Evolutionary conservation across 164 flowering plant genomes (phyloP).

Genomic region (Dillenia turbinata): DNA sequence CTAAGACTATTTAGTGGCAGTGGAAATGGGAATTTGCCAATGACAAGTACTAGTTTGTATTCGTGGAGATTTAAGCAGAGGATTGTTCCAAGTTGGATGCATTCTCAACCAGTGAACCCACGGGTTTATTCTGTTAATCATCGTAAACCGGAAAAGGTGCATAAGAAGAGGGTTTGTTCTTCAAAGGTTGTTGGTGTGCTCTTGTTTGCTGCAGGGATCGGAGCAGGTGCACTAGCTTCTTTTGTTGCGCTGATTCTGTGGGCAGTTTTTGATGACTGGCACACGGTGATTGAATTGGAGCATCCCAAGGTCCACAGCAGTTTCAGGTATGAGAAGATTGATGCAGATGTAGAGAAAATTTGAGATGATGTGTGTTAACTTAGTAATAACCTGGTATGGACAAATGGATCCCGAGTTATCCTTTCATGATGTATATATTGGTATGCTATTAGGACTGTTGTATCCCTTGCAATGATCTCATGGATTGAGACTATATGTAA

Average conservation of each 20-base stretch:
- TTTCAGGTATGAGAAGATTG: slow-evolving; percentile 49
- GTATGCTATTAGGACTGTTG: no score
- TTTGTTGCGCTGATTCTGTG: slow-evolving; percentile 47
- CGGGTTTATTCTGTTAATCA: slow-evolving; percentile 6
- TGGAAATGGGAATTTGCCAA: slow-evolving; percentile 38
- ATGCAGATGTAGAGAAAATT: slow-evolving; percentile 33
- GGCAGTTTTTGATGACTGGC: slow-evolving; percentile 43
- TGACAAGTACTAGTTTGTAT: slow-evolving; percentile 33
- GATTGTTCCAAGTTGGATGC: slow-evolving; percentile 53
- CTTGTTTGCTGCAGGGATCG: slow-evolving; percentile 63
- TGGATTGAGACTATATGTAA: no score
- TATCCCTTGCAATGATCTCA: no score
- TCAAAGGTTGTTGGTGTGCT: slow-evolving; percentile 46
- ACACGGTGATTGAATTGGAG: slow-evolving; percentile 55
- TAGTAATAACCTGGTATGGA: no score
- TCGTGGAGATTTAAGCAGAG: slow-evolving; percentile 74
- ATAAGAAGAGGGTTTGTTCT: slow-evolving; percentile 33
- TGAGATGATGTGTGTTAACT: no score
- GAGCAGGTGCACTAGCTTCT: slow-evolving; percentile 47
- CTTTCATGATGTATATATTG: no score
- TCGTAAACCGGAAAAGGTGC: slow-evolving; percentile 10
- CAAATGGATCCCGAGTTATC: no score
- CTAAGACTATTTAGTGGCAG: slow-evolving; percentile 43
- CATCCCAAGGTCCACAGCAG: slow-evolving; percentile 38
- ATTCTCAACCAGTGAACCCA: slow-evolving; percentile 84